phyloP scores from a whole-genome alignment of 2,329 filamentous ascomycete species.

The Colletotrichum shisoi region DNA sequence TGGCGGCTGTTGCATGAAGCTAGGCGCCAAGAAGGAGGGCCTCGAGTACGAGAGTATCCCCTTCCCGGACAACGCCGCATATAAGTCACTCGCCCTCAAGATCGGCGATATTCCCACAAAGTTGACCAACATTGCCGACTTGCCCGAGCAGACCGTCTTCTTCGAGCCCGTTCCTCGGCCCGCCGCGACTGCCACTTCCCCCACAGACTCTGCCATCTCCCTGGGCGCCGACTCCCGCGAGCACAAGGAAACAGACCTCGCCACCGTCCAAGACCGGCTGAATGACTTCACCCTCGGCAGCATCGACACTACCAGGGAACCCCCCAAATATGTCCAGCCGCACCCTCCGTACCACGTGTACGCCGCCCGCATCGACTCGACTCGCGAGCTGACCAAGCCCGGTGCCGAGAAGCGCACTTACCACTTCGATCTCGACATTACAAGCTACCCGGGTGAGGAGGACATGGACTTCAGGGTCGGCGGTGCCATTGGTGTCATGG shows the following conservation, averaged over 20 bases:
- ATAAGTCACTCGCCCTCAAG: constrained; percentile 77
- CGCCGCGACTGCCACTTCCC: constrained; percentile 49
- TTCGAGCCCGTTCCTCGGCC: constrained; percentile 65
- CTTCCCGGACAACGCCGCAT: constrained; percentile 84
- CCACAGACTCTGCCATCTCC: constrained; percentile 60
- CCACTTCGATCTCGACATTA: constrained; percentile 96
- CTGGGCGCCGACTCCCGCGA: constrained; percentile 53
- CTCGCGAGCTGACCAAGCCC: constrained; percentile 83
- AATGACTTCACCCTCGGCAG: constrained; percentile 51
- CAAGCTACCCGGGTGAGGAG: constrained; percentile 87
- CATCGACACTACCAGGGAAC: constrained; percentile 70
- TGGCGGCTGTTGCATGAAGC: constrained; percentile 68
- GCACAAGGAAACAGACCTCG: constrained; percentile 46
- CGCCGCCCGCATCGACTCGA: constrained; percentile 83
- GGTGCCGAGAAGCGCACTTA: constrained; percentile 97
- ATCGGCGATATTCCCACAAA: constrained; percentile 77
- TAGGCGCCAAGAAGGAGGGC: constrained; percentile 54
- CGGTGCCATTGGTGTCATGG: constrained; percentile 91
- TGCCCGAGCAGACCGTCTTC: constrained; percentile 79
- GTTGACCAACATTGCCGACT: constrained; percentile 73
- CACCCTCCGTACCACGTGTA: constrained; percentile 93
- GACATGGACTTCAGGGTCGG: constrained; percentile 93
- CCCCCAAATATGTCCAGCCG: constrained; percentile 89
- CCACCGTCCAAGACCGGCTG: constrained; percentile 39
- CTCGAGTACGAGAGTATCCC: constrained; percentile 62